Evolutionary conservation across 2,329 filamentous ascomycete species (phyloP).

Genomic region (Calonectria naviculata): DNA sequence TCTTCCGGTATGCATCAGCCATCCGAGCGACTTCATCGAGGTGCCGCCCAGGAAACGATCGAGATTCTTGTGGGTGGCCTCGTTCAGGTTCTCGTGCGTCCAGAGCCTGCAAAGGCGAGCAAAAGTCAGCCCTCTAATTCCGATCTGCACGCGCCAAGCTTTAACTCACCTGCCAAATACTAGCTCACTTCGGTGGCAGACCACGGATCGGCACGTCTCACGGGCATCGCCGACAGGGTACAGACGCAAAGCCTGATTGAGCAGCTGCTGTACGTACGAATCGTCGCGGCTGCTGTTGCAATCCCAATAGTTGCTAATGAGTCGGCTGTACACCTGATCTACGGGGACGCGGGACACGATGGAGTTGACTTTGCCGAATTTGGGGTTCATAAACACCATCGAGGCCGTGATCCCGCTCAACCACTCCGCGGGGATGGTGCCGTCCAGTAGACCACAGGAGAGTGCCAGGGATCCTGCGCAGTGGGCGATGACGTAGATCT

Average conservation of each 20-base stretch:
- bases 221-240: slow-evolving; percentile 60
- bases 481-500: slow-evolving; percentile 69
- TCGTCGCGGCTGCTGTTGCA: slow-evolving; percentile 30
- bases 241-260: slow-evolving; percentile 69
- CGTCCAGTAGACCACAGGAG: slow-evolving; percentile 68
- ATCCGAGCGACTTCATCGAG: slow-evolving; percentile 62
- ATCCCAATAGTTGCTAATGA: slow-evolving; percentile 31
- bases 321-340: slow-evolving; percentile 20
- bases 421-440: slow-evolving; percentile 67
- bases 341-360: slow-evolving; percentile 22
- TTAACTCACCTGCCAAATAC: slow-evolving; percentile 65
- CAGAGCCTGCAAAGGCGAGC: slow-evolving; percentile 50
- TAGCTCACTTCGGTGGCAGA: slow-evolving; percentile 69
- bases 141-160: not conserved
- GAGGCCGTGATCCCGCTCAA: slow-evolving; percentile 67
- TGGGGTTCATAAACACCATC: slow-evolving; percentile 73
- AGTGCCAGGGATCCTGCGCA: slow-evolving; percentile 72
- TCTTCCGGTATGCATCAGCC: slow-evolving; percentile 67
- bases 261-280: slow-evolving; percentile 57
- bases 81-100: slow-evolving; percentile 74
- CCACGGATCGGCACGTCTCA: slow-evolving; percentile 71
- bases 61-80: slow-evolving; percentile 71
- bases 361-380: slow-evolving; percentile 31
- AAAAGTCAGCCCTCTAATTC: not conserved
- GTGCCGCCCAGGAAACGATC: slow-evolving; percentile 72